Base-by-base conservation (phyloP, 345 rosid genomes). In the Pugionium cornutum region DNA sequence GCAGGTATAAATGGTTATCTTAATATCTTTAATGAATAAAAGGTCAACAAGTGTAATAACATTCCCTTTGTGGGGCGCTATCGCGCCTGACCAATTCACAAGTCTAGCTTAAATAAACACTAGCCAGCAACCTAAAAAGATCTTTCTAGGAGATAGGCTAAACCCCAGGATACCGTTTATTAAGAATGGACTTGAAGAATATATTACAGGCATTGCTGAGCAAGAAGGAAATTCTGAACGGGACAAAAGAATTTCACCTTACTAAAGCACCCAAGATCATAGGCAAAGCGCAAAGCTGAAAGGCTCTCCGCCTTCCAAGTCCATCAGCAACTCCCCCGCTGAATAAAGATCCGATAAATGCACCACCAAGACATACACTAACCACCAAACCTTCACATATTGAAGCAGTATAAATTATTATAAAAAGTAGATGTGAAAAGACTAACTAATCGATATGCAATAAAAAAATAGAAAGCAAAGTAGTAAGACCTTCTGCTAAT, bases 331-430 rank as follows among this genome's bases (percentile, higher is more conserved):
- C 77, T 79, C 82, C 85, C 9, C 99, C 99, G 41, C 99, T 90
- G 72, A 94, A 75, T 30, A 88, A 64, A 67, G 89, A 88, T 72
- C 96, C 99, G 44, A 85, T 66, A 8, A 90, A 72, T 37, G 97
- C 97, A 10, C 99, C 99, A 53, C 77, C 96, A 70, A 94, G 85
- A 73, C 97, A 94, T 6, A 83, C 92, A 74, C 97, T 88, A 56
- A 94, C 99, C 78, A 94, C 99, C 78, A 90, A 62, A 44, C 97
- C 99, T 92, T 70, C 63, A 79, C 64, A 69, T 44, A 51, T 41
- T 18, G 10, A 74, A 50, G 56, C 27, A n/a, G 58, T 18, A 18
- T 18, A 18, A 18, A 18, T 18, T 18, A 18, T 18, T 18, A 18
- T 18, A 18, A 18, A 18, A 18, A 18, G 18, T 18, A 18, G 18